Evolutionary conservation across 75 land plant species (phyloP), one percentile per base, ranked within the genome.

Genomic region (Sequoia sempervirens): DNA sequence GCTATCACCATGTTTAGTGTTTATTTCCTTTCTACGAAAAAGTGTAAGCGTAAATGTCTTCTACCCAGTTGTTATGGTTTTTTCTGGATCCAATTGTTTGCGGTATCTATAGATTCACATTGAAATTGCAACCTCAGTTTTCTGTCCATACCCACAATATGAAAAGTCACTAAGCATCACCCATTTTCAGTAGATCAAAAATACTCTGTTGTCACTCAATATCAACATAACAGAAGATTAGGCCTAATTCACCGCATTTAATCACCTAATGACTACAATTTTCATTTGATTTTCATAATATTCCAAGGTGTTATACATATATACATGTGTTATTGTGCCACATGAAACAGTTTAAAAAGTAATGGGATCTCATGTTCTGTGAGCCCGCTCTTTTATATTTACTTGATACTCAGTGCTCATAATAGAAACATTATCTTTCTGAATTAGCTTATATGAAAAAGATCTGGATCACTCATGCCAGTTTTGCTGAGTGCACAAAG

Each of bases 1-100:
- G 94, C 97, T 70, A 84, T 95, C 53, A 85, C 36, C 26, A 89
- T 86, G 74, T 94, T 89, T 26, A 94, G 94, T 64, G 85, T 87
- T 5, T 93, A 82, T 75, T 73, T 95, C 40, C 86, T 75, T 74
- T 81, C 89, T 61, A 84, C 74, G 81, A 91, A 85, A 56, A 89
- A 90, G 73, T 86, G 89, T 53, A 94, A 92, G 83, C 89, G 92
- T 94, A 79, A 13, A 80, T 46, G 14, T 28, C 47, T 26, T 80
- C 8, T 81, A 6, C 34, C 47, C 45, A 36, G 18, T 43, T 32
- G 30, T 56, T 86, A 12, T 74, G 75, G 13, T 8, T 45, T 23
- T 58, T 15, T 72, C 85, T 38, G 45, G 2, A 40, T 36, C 53
- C 81, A 40, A 38, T 34, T 61, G 68, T 13, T 53, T 64, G 10